A percentile compares a stretch with the other conserved stretches of the same genome.
Evolutionary conservation across 306 rosid species (phyloP).

Genomic region (Psophocarpus tetragonolobus): DNA sequence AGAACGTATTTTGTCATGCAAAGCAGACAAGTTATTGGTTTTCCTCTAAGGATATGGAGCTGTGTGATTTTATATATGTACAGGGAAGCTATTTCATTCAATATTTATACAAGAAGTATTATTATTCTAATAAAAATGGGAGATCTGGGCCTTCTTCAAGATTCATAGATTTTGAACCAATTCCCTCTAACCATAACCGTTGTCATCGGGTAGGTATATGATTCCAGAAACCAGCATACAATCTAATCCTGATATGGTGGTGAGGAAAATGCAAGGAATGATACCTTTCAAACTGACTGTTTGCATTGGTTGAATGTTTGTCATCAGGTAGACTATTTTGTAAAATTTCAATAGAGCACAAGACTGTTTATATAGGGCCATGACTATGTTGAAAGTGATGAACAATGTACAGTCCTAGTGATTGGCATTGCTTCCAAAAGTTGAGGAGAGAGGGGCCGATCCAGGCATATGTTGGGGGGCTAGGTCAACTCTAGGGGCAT

Average conservation of each 20-base stretch:
- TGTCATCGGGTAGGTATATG: background rate
- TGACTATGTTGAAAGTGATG: constrained; percentile 15
- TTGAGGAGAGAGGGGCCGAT: constrained; percentile 63
- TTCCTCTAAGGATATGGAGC: background rate
- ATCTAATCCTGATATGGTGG: background rate
- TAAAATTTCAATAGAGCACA: background rate
- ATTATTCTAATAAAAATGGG: background rate
- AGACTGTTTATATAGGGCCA: background rate
- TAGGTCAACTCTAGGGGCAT: constrained; percentile 50
- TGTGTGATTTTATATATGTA: constrained; percentile 34
- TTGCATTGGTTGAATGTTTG: constrained; percentile 5
- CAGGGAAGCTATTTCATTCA: constrained; percentile 5
- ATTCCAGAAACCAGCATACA: constrained; percentile 18
- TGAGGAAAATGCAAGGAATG: constrained; percentile 14
- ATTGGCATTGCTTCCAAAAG: constrained; percentile 62
- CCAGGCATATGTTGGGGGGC: constrained; percentile 59
- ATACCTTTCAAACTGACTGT: constrained; percentile 20
- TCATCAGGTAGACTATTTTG: background rate
- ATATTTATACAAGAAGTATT: constrained; percentile 27
- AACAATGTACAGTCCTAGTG: constrained; percentile 20
- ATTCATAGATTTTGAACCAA: constrained; percentile 14
- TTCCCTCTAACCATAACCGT: constrained; percentile 5
- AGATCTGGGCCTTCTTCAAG: background rate
- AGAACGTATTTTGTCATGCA: background rate
- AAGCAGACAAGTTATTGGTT: background rate